phyloP scores from a whole-genome alignment of 23 red algal species.

The Chondrus crispus region DNA sequence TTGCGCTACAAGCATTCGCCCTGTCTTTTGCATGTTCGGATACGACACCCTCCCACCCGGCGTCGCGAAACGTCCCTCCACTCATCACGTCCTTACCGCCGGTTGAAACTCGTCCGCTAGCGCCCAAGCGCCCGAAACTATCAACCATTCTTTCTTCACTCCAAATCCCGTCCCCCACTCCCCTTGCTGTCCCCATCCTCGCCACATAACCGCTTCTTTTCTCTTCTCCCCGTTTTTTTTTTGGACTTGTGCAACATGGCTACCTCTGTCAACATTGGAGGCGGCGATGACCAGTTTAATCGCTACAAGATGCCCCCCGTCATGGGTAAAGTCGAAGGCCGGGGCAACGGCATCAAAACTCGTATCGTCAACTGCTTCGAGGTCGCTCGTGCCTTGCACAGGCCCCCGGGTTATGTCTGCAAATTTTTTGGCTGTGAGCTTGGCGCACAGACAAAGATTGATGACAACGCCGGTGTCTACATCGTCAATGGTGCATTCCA shows the following conservation, averaged over 20 bases:
- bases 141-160: neutral
- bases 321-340: constrained; percentile 86
- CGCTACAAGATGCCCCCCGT: constrained; percentile 98
- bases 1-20: no score
- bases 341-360: constrained; percentile 94
- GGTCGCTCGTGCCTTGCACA: constrained; percentile 88
- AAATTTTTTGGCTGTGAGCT: constrained; percentile 99
- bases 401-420: constrained; percentile 96
- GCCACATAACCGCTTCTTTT: neutral
- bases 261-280: constrained; percentile 81
- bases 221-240: neutral
- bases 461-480: constrained; percentile 86
- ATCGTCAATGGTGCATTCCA: constrained; percentile 95
- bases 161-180: neutral
- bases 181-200: neutral
- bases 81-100: neutral
- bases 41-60: neutral
- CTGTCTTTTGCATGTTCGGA: constrained; percentile 2
- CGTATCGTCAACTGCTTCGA: constrained; percentile 92
- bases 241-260: constrained; percentile 21
- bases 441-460: constrained; percentile 96
- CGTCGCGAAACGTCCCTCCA: neutral
- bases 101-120: neutral
- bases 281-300: constrained; percentile 88
- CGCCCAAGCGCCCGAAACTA: no score